These are phyloP conservation scores for Neoboletus subvelutipes DNA, from an alignment of 768 basidiomycete species.

Conservation along the genomic window DNA sequence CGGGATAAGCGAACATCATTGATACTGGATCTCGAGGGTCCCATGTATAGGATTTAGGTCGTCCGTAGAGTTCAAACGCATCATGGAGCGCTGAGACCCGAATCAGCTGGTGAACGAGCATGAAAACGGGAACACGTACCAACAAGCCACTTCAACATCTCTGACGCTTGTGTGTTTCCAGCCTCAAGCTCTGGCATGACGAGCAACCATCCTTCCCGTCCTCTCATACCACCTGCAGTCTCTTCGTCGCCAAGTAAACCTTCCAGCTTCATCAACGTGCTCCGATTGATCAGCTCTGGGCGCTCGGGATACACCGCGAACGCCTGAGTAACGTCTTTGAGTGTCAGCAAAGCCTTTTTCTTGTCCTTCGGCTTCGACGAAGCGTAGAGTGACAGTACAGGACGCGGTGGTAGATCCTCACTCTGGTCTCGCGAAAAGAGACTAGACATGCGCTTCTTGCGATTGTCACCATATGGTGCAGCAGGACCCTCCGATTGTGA, in stretches of 20 bases:
- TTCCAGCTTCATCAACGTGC: conserved; percentile 91
- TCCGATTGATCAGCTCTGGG: conserved; percentile 85
- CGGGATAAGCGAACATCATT: conserved; percentile 94
- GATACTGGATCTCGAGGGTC: conserved; percentile 79
- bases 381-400: conserved; percentile 56
- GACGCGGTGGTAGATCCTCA: conserved; percentile 35
- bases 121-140: conserved; percentile 47
- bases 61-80: conserved; percentile 84
- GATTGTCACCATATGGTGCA: conserved; percentile 28
- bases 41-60: conserved; percentile 85
- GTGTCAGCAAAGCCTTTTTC: conserved; percentile 68
- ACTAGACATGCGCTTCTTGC: conserved; percentile 56
- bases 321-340: conserved; percentile 73
- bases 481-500: conserved; percentile 28
- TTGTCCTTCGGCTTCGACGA: conserved; percentile 72
- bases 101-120: conserved; percentile 6
- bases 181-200: conserved; percentile 86
- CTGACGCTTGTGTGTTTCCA: conserved; percentile 60
- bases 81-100: conserved; percentile 68
- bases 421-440: conserved; percentile 58
- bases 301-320: conserved; percentile 96
- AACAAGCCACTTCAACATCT: conserved; percentile 90
- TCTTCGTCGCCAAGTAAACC: conserved; percentile 79
- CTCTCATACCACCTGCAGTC: conserved; percentile 63
- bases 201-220: conserved; percentile 81